Evolutionary conservation across 2,329 filamentous ascomycete species (phyloP).

Genomic region (Fusarium scirpi): DNA sequence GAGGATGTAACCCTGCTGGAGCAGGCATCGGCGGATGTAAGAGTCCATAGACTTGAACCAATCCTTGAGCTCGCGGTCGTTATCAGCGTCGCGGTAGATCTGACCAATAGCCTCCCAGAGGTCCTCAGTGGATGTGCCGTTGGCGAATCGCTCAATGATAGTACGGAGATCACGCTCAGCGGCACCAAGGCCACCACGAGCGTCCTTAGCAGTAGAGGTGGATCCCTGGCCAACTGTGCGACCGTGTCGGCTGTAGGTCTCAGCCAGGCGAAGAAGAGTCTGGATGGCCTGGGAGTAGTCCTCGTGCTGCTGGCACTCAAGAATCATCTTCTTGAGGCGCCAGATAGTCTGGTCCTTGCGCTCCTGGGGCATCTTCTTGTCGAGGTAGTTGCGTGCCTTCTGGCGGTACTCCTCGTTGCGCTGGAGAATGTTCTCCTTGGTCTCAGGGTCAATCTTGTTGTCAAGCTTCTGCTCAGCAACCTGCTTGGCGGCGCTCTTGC

Average conservation of each 20-base stretch:
- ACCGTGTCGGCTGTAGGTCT: conserved; percentile 84
- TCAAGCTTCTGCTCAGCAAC: conserved; percentile 68
- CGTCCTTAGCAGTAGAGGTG: conserved; percentile 77
- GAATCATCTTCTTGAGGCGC: conserved; percentile 95
- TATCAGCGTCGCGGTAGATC: conserved; percentile 88
- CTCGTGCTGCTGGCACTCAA: conserved; percentile 94
- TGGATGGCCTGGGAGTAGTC: conserved; percentile 95
- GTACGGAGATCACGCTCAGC: conserved; percentile 84
- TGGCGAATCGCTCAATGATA: conserved; percentile 94
- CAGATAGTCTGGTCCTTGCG: conserved; percentile 92
- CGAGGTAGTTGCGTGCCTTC: conserved; percentile 78
- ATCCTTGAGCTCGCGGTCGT: conserved; percentile 83
- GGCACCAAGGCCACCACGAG: conserved; percentile 73
- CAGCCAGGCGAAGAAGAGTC: conserved; percentile 84
- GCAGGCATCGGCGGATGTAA: conserved; percentile 84
- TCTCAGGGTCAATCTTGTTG: conserved; percentile 75
- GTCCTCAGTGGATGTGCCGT: conserved; percentile 89
- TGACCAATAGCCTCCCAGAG: conserved; percentile 86
- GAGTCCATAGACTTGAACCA: conserved; percentile 87
- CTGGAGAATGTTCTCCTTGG: conserved; percentile 61
- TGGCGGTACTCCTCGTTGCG: conserved; percentile 59
- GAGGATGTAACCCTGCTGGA: conserved; percentile 92
- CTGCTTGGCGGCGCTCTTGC: conserved; percentile 49
- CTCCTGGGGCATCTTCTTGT: conserved; percentile 89
- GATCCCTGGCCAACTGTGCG: conserved; percentile 73